A percentile compares a stretch with the other conserved stretches of the same genome.
Evolutionary conservation across 2,329 filamentous ascomycete genomes (phyloP).

Genomic region (Fonsecaea monophora): DNA sequence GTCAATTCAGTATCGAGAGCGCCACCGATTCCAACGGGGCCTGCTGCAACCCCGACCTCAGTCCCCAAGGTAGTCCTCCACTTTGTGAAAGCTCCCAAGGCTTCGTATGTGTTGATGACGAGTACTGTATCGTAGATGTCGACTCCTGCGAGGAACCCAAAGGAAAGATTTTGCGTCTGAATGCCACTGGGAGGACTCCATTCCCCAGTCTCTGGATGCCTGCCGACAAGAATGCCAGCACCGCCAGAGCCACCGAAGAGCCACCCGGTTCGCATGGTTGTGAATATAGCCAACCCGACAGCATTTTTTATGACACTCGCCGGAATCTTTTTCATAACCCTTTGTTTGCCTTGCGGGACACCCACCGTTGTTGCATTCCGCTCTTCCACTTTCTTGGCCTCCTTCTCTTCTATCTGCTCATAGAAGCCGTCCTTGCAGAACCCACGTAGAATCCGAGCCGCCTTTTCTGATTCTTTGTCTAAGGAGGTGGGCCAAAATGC

Average conservation of each 20-base stretch:
- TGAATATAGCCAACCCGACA: constrained; percentile 90
- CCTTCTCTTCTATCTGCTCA: constrained; percentile 62
- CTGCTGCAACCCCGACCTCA: constrained; percentile 77
- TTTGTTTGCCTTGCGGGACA: constrained; percentile 65
- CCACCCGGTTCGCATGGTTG: constrained; percentile 90
- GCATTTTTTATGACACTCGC: constrained; percentile 84
- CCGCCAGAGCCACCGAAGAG: constrained; percentile 92
- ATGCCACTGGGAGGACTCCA: constrained; percentile 94
- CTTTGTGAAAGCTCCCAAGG: constrained; percentile 82
- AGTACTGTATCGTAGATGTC: constrained; percentile 97
- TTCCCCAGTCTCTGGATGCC: constrained; percentile 77
- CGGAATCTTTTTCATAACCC: constrained; percentile 81
- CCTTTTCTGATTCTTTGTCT: constrained; percentile 90
- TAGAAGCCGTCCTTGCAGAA: constrained; percentile 86
- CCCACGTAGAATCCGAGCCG: constrained; percentile 83
- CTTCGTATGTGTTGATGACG: constrained; percentile 85
- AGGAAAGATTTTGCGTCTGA: constrained; percentile 83
- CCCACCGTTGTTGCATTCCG: constrained; percentile 41
- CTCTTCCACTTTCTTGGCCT: constrained; percentile 52
- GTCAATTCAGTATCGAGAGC: constrained; percentile 73
- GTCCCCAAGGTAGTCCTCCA: constrained; percentile 80
- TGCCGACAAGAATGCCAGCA: constrained; percentile 82
- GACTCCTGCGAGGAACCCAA: constrained; percentile 88
- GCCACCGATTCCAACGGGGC: constrained; percentile 78
- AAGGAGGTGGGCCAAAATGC: constrained; percentile 85